These are phyloP conservation scores for Colletotrichum lindemuthianum DNA, from an alignment of 2,329 filamentous ascomycete species.

Conservation along the genomic window DNA sequence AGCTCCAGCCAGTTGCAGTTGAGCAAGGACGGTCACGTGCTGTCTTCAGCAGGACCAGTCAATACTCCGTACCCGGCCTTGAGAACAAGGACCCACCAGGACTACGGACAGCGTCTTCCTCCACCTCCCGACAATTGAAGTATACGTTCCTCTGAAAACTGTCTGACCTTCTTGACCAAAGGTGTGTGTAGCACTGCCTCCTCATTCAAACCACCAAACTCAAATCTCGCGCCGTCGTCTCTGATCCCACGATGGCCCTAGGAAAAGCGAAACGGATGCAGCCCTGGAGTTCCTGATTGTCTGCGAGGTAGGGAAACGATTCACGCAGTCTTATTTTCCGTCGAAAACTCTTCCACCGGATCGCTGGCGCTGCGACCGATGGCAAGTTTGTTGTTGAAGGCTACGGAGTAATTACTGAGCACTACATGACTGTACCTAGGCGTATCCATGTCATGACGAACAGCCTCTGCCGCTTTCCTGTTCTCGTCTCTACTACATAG, in stretches of 20 bases:
- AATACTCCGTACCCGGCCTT: too few species aligned
- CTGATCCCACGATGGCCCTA: constrained; percentile 27
- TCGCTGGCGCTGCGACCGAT: too few species aligned
- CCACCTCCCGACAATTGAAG: background rate
- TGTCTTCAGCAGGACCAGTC: too few species aligned
- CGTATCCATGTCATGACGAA: too few species aligned
- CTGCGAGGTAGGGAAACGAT: background rate
- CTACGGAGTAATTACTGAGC: too few species aligned
- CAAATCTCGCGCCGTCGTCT: constrained; percentile 12
- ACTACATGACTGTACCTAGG: too few species aligned
- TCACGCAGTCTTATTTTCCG: background rate
- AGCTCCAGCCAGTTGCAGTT: too few species aligned
- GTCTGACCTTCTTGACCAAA: background rate
- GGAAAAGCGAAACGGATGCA: constrained; percentile 21
- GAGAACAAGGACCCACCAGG: too few species aligned
- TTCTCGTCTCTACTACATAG: background rate
- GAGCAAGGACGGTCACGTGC: too few species aligned
- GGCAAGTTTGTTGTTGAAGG: too few species aligned
- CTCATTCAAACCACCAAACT: constrained; percentile 10
- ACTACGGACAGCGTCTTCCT: too few species aligned
- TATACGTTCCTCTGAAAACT: background rate
- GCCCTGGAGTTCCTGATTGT: constrained; percentile 8
- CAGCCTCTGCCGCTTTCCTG: background rate
- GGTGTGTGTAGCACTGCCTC: constrained; percentile 3
- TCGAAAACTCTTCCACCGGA: background rate